Percentiles rank a stretch among this genome's conserved stretches.
Evolutionary conservation across 805 yeast genomes (phyloP).

Genomic region (Monosporozyma yasuniensis): DNA sequence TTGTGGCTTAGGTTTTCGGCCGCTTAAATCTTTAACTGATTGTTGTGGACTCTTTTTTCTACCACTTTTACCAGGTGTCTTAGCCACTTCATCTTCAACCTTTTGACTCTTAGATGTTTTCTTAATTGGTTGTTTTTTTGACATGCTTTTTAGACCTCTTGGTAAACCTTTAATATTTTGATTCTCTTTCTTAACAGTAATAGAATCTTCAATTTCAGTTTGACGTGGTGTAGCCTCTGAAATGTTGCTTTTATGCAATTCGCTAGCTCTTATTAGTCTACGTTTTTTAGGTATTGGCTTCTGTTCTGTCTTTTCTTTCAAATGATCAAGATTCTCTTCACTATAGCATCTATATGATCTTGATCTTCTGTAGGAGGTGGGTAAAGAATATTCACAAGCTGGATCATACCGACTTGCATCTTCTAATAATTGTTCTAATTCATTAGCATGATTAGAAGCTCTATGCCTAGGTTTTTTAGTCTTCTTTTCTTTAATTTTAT

Average conservation of each 20-base stretch:
- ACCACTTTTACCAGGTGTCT: no score
- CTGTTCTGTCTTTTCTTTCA: background rate
- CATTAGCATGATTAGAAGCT: background rate
- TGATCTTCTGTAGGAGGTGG: constrained; percentile 12
- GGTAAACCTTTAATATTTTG: no score
- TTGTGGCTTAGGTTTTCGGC: background rate
- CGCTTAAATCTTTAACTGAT: background rate
- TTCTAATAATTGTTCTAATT: constrained; percentile 15
- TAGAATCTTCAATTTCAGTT: background rate
- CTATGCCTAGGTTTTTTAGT: background rate
- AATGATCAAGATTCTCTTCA: constrained; percentile 7
- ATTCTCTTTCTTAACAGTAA: background rate
- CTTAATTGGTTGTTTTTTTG: no score
- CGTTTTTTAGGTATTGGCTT: background rate
- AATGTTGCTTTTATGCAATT: background rate
- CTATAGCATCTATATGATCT: background rate
- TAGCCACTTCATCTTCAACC: no score
- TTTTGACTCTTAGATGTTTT: no score
- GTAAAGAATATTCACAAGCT: constrained; percentile 19
- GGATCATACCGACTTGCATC: constrained; percentile 25
- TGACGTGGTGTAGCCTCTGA: background rate
- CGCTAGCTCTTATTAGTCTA: background rate
- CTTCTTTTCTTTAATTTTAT: no score
- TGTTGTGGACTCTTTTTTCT: no score
- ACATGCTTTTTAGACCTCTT: no score